Evolutionary conservation across 139 green algal species (phyloP).

Genomic region (Dunaliella primolecta): DNA sequence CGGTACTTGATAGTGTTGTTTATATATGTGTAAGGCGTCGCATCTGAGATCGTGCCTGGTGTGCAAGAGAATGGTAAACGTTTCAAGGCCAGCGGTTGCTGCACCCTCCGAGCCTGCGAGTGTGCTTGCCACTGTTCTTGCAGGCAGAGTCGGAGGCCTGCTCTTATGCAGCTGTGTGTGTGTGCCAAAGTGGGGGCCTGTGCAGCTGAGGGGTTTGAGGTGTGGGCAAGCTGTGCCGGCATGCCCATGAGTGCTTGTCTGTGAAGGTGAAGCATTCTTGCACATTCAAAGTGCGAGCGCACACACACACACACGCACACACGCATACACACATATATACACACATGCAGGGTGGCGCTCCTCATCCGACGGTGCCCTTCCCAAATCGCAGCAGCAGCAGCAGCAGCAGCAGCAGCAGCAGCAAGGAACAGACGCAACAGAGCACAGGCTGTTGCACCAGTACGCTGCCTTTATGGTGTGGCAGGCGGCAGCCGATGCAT

Average conservation of each 20-base stretch:
- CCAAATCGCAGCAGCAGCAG: not conserved
- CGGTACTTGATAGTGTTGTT: too few species aligned
- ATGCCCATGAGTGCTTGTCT: not conserved
- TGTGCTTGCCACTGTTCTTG: constrained; percentile 39
- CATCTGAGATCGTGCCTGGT: constrained; percentile 23
- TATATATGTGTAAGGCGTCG: not conserved
- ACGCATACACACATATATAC: not conserved
- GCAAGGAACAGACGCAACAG: not conserved
- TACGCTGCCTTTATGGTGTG: not conserved
- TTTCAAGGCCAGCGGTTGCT: too few species aligned
- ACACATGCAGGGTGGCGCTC: too few species aligned
- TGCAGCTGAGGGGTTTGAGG: constrained; percentile 5
- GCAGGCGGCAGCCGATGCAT: not conserved
- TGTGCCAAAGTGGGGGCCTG: not conserved
- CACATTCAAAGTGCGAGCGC: not conserved
- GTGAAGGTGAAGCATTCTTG: not conserved
- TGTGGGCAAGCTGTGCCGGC: not conserved
- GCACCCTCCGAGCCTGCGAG: constrained; percentile 23
- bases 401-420: too few species aligned
- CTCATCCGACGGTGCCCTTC: not conserved
- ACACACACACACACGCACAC: not conserved
- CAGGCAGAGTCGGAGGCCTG: too few species aligned
- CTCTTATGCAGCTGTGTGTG: not conserved
- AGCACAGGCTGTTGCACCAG: not conserved
- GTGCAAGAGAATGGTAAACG: constrained; percentile 21